Base-by-base conservation (phyloP, 2,329 filamentous ascomycete species). In the Aspergillus sp. region DNA sequence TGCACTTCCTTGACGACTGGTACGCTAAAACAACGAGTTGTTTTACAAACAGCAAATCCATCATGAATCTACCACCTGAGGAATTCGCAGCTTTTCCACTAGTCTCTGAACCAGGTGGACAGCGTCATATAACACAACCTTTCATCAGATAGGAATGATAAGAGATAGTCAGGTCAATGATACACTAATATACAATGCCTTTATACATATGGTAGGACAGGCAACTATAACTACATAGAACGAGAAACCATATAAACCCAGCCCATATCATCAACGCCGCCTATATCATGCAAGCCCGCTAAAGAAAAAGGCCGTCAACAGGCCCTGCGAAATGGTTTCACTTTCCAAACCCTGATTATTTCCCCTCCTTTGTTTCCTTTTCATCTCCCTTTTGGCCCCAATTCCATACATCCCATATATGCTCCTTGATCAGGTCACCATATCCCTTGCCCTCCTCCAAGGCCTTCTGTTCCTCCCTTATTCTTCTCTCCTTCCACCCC, bases 391-490 rank as follows among this genome's bases (percentile, higher is more conserved):
- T 70, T 62, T 72, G 72, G 38, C 74, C 72, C 72, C 72, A 74
- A 61, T 74, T 79, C 77, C 78, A 80, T 30, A 79, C 79, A 60
- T 80, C 79, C 76, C 74, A 79, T 48, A 81, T 74, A 73, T 81
- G 75, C 61, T 80, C 77, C 63, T 73, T 72, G 54, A 80, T 81
- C 72, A 80, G 70, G 72, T 77, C 75, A 0, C 76, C 72, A 70
- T 81, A 81, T 2, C 78, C 76, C 63, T 78, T 79, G 43, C 79
- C 76, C 58, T 77, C 72, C 54, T 71, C 69, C 60, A 80, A 63
- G 36, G 78, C 78, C 69, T 78, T 71, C 70, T 75, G 72, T 65
- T 80, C 78, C 66, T 80, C 77, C 43, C 67, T 62, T 51, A 79
- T 57, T 56, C 79, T 66, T 58, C 68, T 72, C 65, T 79, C 75